These are phyloP conservation scores for Solanum pinnatisectum DNA, from an alignment of 257 asterid genomes.

Conservation along the genomic window DNA sequence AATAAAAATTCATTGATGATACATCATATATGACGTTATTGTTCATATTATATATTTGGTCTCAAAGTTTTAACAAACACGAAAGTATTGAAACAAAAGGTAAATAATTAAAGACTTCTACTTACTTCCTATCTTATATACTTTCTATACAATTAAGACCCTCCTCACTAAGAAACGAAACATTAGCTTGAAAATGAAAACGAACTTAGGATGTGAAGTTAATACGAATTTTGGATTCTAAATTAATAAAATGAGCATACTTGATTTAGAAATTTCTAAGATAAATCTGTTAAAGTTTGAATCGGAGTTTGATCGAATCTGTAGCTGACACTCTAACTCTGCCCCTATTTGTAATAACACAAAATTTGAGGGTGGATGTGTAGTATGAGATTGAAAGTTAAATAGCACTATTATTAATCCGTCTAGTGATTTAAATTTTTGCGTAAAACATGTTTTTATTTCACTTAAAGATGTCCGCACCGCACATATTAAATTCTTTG, in stretches of 20 bases:
- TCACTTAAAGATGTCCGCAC: neutral
- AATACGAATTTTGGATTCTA: neutral
- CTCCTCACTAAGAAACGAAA: neutral
- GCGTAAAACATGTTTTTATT: neutral
- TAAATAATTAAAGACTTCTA: neutral
- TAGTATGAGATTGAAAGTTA: neutral
- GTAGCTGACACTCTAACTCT: neutral
- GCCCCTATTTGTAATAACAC: neutral
- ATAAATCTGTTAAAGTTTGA: neutral
- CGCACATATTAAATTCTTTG: too few species aligned
- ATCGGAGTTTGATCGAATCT: accelerated
- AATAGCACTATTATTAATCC: neutral
- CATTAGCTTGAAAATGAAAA: neutral
- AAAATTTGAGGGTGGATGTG: neutral
- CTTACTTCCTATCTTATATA: neutral
- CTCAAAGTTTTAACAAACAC: neutral
- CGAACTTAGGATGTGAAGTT: neutral
- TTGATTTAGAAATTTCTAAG: neutral
- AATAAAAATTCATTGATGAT: neutral
- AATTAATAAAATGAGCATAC: neutral
- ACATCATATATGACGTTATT: neutral
- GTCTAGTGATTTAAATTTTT: neutral
- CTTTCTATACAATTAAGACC: neutral
- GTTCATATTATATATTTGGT: neutral
- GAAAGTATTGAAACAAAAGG: neutral